A percentile compares a stretch with the other conserved stretches of the same genome.
Evolutionary conservation across 164 flowering plant genomes (phyloP).

Genomic region (Houttuynia cordata): DNA sequence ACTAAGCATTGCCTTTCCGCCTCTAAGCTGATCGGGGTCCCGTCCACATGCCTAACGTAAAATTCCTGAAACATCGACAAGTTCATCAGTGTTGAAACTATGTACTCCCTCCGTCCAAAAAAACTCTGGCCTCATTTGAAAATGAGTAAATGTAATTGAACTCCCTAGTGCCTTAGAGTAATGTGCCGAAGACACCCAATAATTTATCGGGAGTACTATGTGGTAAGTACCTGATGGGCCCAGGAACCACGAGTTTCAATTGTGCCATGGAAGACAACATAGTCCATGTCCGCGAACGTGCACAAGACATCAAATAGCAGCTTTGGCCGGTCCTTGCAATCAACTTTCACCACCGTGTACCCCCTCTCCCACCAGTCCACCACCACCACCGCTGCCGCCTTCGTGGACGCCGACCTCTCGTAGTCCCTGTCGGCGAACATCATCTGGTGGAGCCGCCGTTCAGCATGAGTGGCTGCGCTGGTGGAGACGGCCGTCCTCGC

Average conservation of each 20-base stretch:
- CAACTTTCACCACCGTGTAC: constrained; percentile 19
- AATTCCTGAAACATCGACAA: constrained; percentile 42
- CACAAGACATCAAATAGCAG: constrained; percentile 19
- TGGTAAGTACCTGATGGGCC: constrained; percentile 15
- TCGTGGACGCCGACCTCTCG: constrained; percentile 15
- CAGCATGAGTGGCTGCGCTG: constrained; percentile 54
- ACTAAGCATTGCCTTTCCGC: constrained; percentile 66
- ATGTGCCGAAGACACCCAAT: no score
- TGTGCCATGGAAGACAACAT: constrained; percentile 27
- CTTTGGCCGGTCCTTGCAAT: constrained; percentile 22
- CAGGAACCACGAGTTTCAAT: constrained; percentile 6
- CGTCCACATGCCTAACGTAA: constrained; percentile 64
- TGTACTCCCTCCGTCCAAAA: no score
- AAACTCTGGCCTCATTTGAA: no score
- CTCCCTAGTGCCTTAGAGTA: no score
- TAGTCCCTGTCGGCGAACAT: constrained; percentile 81
- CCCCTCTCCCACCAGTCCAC: constrained; percentile 17
- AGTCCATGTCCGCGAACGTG: constrained; percentile 25
- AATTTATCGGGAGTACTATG: no score
- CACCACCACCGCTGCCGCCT: constrained; percentile 2
- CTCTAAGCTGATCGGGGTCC: constrained; percentile 65
- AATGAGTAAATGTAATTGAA: no score
- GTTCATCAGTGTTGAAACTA: neutral
- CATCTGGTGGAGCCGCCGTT: constrained; percentile 75
- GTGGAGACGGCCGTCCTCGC: constrained; percentile 40